These are phyloP conservation scores for Aaosphaeria arxii DNA, from an alignment of 2,329 filamentous ascomycete species.

Conservation along the genomic window DNA sequence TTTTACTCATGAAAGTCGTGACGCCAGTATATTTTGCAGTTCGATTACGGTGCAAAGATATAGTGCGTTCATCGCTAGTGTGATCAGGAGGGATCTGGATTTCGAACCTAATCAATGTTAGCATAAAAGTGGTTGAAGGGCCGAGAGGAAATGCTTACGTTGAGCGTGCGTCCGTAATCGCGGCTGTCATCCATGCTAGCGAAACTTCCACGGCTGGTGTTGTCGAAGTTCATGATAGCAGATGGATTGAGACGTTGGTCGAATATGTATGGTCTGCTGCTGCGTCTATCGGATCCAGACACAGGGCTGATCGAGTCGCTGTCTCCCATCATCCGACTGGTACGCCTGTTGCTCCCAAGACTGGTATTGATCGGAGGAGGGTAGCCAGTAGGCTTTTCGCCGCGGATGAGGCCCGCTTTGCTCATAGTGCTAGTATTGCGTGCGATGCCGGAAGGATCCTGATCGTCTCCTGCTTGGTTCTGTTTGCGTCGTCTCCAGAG, in stretches of 20 bases:
- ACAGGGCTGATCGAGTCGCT: conserved; percentile 33
- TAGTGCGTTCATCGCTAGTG: too few relatives aligned
- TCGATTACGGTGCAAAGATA: conserved; percentile 2
- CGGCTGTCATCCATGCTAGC: conserved; percentile 46
- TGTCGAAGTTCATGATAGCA: conserved; percentile 46
- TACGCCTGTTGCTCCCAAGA: conserved; percentile 12
- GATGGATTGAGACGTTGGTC: conserved; percentile 50
- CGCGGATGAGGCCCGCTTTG: conserved; percentile 43
- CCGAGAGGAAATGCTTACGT: conserved; percentile 26
- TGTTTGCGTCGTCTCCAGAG: conserved; percentile 35
- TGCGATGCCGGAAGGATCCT: conserved; percentile 21
- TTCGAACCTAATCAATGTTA: conserved; percentile 24
- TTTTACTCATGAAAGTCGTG: background rate
- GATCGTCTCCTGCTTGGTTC: conserved; percentile 14
- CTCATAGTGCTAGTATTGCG: conserved; percentile 49
- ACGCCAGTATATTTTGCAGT: background rate
- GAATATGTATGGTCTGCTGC: conserved; percentile 45
- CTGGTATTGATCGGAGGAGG: conserved; percentile 26
- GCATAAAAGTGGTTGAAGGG: background rate
- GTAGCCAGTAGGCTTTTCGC: conserved; percentile 20
- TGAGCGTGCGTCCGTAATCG: conserved; percentile 48
- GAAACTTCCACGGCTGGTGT: conserved; percentile 45
- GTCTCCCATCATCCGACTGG: conserved; percentile 23
- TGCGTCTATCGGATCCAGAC: conserved; percentile 33
- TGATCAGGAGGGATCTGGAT: conserved; percentile 23